Base-by-base conservation (phyloP, 192 early-diverging fungal genomes). In the Coemansia sp. region DNA sequence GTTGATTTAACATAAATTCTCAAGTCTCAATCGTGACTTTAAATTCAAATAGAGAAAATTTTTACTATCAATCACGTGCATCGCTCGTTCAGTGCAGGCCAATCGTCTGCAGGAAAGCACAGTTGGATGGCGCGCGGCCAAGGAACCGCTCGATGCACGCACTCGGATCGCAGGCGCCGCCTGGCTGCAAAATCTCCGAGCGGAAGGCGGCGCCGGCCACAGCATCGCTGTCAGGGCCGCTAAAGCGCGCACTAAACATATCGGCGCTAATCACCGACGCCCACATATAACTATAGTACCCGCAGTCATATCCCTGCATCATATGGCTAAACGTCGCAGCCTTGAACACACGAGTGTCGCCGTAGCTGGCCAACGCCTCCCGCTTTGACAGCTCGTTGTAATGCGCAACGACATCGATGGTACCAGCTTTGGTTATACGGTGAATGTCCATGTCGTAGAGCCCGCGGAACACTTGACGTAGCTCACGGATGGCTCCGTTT, bases 251-350 rank as follows among this genome's bases (percentile, higher is more conserved):
- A 37, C 76, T 89, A 82, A 85, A 94, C 84, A 94, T 90, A 66
- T 94, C 92, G 39, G 87, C 85, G 7, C 88, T 86, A 61, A 86
- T 90, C 52, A 92, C 89, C 77, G 91, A 82, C 3, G 86, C 84
- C 86, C 86, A 92, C 52, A 90, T 69, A 62, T 90, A 91, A 6
- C 89, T 88, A 56, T 89, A 91, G 57, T 91, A 91, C 17, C 79
- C 80, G 31, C 87, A 82, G 54, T 87, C 86, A 66, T 90, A 91
- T 11, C 89, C 89, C 27, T 84, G 84, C 77, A 88, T 85, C 47
- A 90, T 56, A 68, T 92, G 90, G 2, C 85, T 83, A 64, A 77
- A 86, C 8, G 73, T 75, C 12, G 84, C 78, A 19, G 41, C 59
- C 17, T 64, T 65, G 17, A 72, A 68, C 55, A 85, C 75, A 22